These are phyloP conservation scores for Amanita pseudoporphyria DNA, from an alignment of 768 basidiomycete species.

Conservation along the genomic window DNA sequence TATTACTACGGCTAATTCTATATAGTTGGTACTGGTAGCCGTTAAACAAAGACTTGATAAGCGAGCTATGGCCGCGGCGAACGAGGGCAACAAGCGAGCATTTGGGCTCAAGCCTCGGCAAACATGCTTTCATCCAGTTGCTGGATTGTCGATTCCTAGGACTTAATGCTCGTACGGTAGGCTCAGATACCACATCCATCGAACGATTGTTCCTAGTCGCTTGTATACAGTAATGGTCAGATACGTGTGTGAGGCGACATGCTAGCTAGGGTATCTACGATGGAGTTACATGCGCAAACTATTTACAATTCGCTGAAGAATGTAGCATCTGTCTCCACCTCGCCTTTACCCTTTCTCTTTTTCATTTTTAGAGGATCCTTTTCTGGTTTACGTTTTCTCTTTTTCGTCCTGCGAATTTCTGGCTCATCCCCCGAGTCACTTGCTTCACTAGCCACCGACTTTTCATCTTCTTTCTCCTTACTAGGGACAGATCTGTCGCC, in stretches of 20 bases:
- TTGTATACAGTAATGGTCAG: constrained; percentile 6
- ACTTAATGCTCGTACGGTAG: not conserved
- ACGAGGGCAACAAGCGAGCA: not conserved
- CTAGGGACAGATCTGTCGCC: not conserved
- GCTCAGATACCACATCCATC: no score
- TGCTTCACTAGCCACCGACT: not conserved
- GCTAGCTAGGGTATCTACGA: not conserved
- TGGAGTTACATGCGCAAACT: not conserved
- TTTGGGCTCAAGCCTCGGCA: no score
- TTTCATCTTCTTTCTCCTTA: not conserved
- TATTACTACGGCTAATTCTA: no score
- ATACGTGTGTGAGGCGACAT: not conserved
- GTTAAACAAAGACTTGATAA: not conserved
- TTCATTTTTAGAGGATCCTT: constrained; percentile 37
- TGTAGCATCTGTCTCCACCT: constrained; percentile 43
- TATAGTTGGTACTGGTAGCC: no score
- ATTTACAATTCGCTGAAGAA: constrained; percentile 60
- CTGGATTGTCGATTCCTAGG: not conserved
- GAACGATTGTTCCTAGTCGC: constrained; percentile 5
- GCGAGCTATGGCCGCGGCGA: not conserved
- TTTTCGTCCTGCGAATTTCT: constrained; percentile 27
- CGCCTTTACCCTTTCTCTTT: constrained; percentile 52
- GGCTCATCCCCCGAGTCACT: constrained; percentile 10
- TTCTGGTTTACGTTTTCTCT: constrained; percentile 49
- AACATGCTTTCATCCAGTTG: not conserved